Conservation (phyloP, 148 eudicot genomes). For the Nyssa sinensis region DNA sequence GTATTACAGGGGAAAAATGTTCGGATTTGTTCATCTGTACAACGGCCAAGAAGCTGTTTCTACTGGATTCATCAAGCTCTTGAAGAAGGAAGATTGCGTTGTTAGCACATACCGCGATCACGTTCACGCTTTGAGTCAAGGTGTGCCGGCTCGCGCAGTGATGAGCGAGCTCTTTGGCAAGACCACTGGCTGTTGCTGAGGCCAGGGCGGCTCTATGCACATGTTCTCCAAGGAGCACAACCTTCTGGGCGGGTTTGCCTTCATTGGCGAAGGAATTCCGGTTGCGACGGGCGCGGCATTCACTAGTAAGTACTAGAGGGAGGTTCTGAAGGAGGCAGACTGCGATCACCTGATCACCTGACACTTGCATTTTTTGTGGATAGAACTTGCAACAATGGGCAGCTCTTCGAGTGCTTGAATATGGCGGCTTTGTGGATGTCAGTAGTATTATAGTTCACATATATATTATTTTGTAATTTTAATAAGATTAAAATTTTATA, state of each 20-base stretch:
- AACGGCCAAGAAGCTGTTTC: constrained; percentile 98
- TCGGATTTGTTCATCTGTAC: constrained; percentile 90
- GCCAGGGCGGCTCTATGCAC: constrained; percentile 99
- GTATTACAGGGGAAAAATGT: constrained; percentile 98
- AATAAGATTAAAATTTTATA: too few relatives aligned
- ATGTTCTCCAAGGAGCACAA: constrained; percentile 94
- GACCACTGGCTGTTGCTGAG: constrained; percentile 89
- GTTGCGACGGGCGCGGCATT: constrained; percentile 95
- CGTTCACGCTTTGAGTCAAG: constrained; percentile 86
- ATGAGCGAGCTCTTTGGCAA: constrained; percentile 98
- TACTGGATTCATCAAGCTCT: constrained; percentile 84
- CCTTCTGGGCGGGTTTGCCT: constrained; percentile 92
- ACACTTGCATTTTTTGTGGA: constrained; percentile 90
- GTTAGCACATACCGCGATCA: constrained; percentile 92
- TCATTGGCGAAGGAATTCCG: constrained; percentile 96
- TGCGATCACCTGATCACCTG: constrained; percentile 92
- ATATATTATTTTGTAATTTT: too few relatives aligned
- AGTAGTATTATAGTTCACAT: too few relatives aligned
- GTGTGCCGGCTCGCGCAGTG: constrained; percentile 76
- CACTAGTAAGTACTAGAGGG: constrained; percentile 73
- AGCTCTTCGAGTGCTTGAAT: constrained; percentile 95
- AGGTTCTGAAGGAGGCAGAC: constrained; percentile 62
- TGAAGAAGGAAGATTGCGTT: constrained; percentile 69
- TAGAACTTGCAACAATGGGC: constrained; percentile 93
- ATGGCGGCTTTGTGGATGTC: constrained; percentile 96